Percentiles rank a stretch among this genome's conserved stretches.
These are phyloP conservation scores for Smallanthus sonchifolius DNA, from an alignment of 129 eudicot genomes.

Conservation along the genomic window DNA sequence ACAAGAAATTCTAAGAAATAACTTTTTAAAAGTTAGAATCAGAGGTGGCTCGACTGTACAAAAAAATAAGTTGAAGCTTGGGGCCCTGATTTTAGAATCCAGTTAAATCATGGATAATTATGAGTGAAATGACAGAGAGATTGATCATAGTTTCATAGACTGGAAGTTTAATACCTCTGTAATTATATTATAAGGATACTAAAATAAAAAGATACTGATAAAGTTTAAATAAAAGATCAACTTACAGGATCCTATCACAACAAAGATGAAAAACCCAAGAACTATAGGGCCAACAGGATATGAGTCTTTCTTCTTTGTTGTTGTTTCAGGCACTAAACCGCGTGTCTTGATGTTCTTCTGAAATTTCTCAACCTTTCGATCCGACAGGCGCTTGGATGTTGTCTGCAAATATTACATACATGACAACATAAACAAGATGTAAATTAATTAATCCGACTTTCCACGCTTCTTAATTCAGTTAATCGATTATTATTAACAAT, in stretches of 20 bases:
- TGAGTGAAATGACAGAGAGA: background rate
- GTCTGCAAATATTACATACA: constrained; percentile 50
- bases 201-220: background rate
- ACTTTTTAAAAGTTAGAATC: background rate
- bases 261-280: constrained; percentile 63
- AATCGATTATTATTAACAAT: background rate
- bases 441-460: background rate
- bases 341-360: constrained; percentile 72
- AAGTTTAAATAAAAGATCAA: constrained; percentile 8
- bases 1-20: background rate
- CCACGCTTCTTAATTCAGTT: background rate
- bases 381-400: constrained; percentile 59
- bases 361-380: constrained; percentile 63
- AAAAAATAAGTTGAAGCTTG: too few relatives aligned
- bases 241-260: constrained; percentile 75
- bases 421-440: too few relatives aligned
- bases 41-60: too few relatives aligned
- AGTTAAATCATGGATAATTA: background rate
- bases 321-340: constrained; percentile 51
- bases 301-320: constrained; percentile 55
- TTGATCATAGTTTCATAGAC: background rate
- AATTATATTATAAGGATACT: constrained; percentile 5
- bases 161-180: background rate
- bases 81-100: too few relatives aligned
- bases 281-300: constrained; percentile 66